phyloP scores from a whole-genome alignment of 176 grass and related monocot species.

The Eleusine indica region DNA sequence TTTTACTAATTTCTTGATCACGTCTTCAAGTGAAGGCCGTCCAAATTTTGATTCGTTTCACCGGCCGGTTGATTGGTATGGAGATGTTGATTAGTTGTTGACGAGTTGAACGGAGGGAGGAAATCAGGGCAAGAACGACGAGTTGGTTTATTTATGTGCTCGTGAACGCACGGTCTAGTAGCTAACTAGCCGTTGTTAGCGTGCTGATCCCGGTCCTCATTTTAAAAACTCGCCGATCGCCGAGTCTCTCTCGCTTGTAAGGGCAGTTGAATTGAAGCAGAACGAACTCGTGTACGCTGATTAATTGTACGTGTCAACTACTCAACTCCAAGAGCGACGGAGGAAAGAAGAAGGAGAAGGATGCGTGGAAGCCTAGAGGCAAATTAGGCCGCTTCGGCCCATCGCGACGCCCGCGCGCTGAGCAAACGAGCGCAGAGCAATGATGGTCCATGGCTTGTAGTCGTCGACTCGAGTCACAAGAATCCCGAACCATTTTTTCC shows the following conservation, averaged over 20 bases:
- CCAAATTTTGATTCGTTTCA: background rate
- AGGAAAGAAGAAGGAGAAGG: background rate
- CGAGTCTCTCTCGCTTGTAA: too few species aligned
- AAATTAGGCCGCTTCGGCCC: background rate
- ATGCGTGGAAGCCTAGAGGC: background rate
- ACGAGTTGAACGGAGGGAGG: too few species aligned
- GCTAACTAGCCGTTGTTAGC: background rate
- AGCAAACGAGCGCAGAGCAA: background rate
- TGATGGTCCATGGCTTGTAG: too few species aligned
- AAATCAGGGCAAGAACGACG: too few species aligned
- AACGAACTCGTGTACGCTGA: background rate
- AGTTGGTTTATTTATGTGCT: too few species aligned
- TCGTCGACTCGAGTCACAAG: too few species aligned
- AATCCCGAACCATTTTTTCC: too few species aligned
- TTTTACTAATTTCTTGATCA: too few species aligned
- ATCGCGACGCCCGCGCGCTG: background rate
- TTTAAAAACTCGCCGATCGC: too few species aligned
- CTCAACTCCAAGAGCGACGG: background rate
- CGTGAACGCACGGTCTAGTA: too few species aligned
- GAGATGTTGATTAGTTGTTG: too few species aligned
- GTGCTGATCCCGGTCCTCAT: background rate
- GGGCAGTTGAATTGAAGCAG: background rate
- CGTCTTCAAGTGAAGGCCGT: background rate
- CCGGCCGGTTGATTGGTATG: too few species aligned
- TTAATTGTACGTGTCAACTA: background rate